phyloP scores from a whole-genome alignment of 176 grass and related monocot species.

The Oropetium thomaeum region DNA sequence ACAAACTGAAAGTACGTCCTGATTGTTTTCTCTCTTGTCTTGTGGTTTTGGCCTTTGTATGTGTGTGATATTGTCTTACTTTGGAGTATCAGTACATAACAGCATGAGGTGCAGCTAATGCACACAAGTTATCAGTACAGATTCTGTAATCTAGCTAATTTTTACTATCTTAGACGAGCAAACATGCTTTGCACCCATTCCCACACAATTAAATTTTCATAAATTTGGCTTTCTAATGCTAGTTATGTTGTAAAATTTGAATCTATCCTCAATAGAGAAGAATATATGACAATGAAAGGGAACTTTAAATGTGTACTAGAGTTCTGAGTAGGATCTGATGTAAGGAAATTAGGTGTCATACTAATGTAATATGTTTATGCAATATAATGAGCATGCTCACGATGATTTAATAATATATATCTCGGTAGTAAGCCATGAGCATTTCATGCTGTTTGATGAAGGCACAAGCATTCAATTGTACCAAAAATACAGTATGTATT shows the following conservation, averaged over 20 bases:
- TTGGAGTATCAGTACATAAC: neutral
- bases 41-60: neutral
- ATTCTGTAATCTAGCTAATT: neutral
- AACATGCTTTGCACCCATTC: neutral
- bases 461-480: neutral
- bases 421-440: neutral
- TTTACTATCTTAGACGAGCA: neutral
- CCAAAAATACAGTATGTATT: neutral
- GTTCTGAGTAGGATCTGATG: neutral
- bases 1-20: constrained; percentile 26
- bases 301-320: neutral
- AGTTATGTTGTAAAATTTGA: neutral
- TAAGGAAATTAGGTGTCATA: neutral
- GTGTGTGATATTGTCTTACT: neutral
- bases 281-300: neutral
- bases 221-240: neutral
- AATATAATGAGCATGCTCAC: neutral
- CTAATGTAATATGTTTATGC: neutral
- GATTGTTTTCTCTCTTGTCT: neutral
- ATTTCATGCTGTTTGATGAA: neutral
- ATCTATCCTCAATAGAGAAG: neutral
- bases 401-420: neutral
- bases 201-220: neutral
- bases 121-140: neutral
- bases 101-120: neutral